phyloP scores from a whole-genome alignment of 225 moss, liverwort and hornwort species.

The Marchantia polymorpha region DNA sequence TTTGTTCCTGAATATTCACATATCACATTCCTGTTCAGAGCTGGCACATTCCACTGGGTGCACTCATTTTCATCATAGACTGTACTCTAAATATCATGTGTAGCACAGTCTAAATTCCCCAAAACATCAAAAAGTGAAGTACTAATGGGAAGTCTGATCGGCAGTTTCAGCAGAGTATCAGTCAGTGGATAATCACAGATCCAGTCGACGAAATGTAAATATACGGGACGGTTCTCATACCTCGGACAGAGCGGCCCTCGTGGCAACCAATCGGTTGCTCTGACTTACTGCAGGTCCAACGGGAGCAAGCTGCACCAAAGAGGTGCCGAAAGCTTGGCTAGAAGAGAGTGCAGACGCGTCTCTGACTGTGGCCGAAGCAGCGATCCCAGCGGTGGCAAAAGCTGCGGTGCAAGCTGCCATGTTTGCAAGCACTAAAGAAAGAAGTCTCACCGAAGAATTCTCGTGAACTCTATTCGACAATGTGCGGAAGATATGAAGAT shows the following conservation, averaged over 20 bases:
- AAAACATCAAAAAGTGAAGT: no score
- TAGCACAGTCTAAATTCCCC: background rate
- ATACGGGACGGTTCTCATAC: background rate
- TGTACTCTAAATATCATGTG: background rate
- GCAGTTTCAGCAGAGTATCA: no score
- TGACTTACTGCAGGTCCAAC: background rate
- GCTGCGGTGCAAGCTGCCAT: constrained; percentile 1
- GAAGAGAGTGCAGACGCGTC: constrained; percentile 22
- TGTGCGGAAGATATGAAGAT: background rate
- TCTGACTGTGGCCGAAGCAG: background rate
- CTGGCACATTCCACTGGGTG: no score
- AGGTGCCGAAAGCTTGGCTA: constrained; percentile 25
- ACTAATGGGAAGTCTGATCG: no score
- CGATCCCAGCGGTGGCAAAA: constrained; percentile 1
- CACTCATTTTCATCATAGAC: background rate
- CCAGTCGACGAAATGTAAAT: no score
- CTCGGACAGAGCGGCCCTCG: constrained; percentile 26
- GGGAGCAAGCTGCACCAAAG: constrained; percentile 24
- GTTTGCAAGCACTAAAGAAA: background rate
- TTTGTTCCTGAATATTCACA: constrained; percentile 14
- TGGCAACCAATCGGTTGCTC: background rate
- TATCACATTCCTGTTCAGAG: background rate
- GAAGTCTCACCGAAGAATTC: background rate
- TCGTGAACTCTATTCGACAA: background rate
- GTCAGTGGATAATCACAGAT: background rate